Evolutionary conservation across 1,284 basidiomycete genomes (phyloP).

Genomic region (Pseudozyma sp.): DNA sequence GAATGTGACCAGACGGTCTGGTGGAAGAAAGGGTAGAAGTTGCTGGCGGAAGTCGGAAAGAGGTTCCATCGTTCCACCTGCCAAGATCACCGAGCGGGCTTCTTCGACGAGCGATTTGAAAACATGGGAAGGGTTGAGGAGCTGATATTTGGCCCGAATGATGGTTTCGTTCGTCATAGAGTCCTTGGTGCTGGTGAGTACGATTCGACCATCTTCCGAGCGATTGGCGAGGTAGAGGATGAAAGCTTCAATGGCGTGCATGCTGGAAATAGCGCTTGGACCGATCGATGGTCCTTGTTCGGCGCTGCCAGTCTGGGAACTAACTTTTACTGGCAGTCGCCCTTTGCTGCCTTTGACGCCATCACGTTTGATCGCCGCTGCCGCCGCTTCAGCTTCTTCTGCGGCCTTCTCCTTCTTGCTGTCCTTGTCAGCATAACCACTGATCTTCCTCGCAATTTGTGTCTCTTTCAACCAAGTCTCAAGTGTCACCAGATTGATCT

Average conservation of each 20-base stretch:
- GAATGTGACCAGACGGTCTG: constrained; percentile 79
- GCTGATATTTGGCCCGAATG: constrained; percentile 86
- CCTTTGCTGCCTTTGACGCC: constrained; percentile 2
- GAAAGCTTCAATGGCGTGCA: constrained; percentile 87
- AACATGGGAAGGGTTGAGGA: constrained; percentile 90
- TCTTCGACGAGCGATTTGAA: constrained; percentile 84
- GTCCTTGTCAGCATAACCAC: constrained; percentile 81
- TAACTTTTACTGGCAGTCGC: neutral
- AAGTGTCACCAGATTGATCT: constrained; percentile 78
- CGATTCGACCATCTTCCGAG: constrained; percentile 77
- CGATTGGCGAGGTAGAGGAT: constrained; percentile 83
- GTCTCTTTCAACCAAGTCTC: constrained; percentile 85
- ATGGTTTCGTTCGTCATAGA: constrained; percentile 3
- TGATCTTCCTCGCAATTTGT: constrained; percentile 79
- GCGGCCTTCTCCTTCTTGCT: constrained; percentile 72
- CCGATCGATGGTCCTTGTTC: constrained; percentile 1
- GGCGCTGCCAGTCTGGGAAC: neutral
- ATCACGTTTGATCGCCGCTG: constrained; percentile 3
- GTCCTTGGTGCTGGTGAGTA: constrained; percentile 13
- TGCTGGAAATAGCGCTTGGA: constrained; percentile 75
- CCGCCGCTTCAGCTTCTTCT: constrained; percentile 68
- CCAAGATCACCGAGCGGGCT: constrained; percentile 85
- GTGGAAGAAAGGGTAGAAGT: constrained; percentile 79
- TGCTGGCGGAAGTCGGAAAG: constrained; percentile 89
- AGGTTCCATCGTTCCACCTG: constrained; percentile 97